Base-by-base conservation (phyloP, 2,329 filamentous ascomycete species). In the Aspergillus sp. region DNA sequence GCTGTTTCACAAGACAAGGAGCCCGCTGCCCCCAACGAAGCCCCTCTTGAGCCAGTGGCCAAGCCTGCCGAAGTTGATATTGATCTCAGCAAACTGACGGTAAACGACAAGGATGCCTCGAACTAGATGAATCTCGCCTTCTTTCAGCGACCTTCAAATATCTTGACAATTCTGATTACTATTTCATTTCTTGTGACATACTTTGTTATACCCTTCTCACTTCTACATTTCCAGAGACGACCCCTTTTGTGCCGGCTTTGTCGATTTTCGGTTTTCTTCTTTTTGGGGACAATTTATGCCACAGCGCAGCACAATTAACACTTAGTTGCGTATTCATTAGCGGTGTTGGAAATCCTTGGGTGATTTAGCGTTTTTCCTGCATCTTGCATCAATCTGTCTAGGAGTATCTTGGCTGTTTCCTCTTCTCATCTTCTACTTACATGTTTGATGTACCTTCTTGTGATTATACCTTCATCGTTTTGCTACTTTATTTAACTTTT, bases 11-110 rank as follows among this genome's bases (percentile, higher is more conserved):
- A 45, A 4, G 56, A 49, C 8, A 49, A 30, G 4, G 20, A 27
- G n/a, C 20, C 20, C n/a, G 56, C 60, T 4, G 45, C 33, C 24
- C 44, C 58, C 30, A 41, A 45, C 13, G 57, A 64, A 30, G 45
- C 20, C 15, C 37, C 45, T 37, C n/a, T 49, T 5, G 45, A 55
- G 19, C 30, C n/a, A 12, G 34, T 15, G 11, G n/a, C 30, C 2
- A 64, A 65, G 46, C 47, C 62, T 13, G 56, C 61, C 51, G 63
- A 64, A 7, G 60, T 64, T 49, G 68, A 66, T n/a, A 60, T 68
- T 58, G 68, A 70, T 46, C 63, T 69, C 52, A 62, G 59, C 48
- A 66, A 59, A 34, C 54, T 70, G 46, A 57, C 65, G 22, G 57
- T 69, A 47, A 65, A 63, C 56, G 51, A 51, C 15, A 50, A 49